phyloP scores from a whole-genome alignment of 495 filamentous ascomycete genomes.

The Talaromyces liani region DNA sequence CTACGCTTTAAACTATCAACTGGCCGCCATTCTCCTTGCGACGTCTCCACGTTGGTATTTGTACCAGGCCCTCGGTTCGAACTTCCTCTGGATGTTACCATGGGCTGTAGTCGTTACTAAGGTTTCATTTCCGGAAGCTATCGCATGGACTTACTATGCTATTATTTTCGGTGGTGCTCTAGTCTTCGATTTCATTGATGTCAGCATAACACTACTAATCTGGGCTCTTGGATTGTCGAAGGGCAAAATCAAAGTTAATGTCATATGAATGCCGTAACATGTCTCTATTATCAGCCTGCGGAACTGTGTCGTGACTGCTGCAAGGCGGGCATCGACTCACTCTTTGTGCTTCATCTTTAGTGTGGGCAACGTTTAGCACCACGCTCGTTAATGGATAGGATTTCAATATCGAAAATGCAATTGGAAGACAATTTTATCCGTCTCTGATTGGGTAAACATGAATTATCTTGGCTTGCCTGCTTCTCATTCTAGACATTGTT shows the following conservation, averaged over 20 bases:
- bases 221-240: neutral
- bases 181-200: slow-evolving; percentile 56
- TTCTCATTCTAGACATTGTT: no score
- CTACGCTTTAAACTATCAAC: slow-evolving; percentile 58
- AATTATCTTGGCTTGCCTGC: no score
- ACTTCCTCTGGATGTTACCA: slow-evolving; percentile 60
- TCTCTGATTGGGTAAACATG: no score
- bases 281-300: no score
- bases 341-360: no score
- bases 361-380: no score
- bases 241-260: neutral
- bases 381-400: no score
- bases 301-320: no score
- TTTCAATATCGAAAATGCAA: no score
- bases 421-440: no score
- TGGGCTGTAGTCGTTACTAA: slow-evolving; percentile 58
- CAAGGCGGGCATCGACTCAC: no score
- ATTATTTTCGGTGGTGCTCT: slow-evolving; percentile 64
- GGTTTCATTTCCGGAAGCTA: slow-evolving; percentile 2
- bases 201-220: slow-evolving; percentile 1
- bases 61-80: slow-evolving; percentile 55
- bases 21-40: slow-evolving; percentile 57
- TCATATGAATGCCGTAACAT: neutral
- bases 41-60: slow-evolving; percentile 63
- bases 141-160: slow-evolving; percentile 62